Evolutionary conservation across 306 rosid genomes (phyloP).

Genomic region (Pueraria montana): DNA sequence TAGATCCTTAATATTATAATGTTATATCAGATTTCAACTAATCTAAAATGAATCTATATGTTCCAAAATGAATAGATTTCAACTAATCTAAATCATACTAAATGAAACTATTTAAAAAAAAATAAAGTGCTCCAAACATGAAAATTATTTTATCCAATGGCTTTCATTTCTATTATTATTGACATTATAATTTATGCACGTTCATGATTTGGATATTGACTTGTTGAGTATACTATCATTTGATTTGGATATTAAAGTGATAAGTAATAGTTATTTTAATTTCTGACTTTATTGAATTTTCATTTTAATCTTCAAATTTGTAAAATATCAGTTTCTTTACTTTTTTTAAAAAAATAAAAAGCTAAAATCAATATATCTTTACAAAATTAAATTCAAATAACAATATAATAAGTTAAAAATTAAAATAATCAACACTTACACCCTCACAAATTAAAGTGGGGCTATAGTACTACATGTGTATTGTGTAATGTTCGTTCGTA

Average conservation of each 20-base stretch:
- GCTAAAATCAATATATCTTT: not conserved
- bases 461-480: not conserved
- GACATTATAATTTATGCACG: not conserved
- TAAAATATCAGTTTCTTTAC: not conserved
- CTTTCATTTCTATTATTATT: not conserved
- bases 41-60: too few species aligned
- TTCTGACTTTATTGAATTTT: not conserved
- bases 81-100: not conserved
- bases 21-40: too few species aligned
- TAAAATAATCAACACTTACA: not conserved
- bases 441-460: not conserved
- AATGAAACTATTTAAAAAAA: not conserved
- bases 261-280: not conserved
- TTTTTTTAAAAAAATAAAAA: not conserved
- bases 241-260: not conserved
- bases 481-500: not conserved
- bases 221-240: not conserved
- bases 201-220: not conserved
- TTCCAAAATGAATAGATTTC: too few species aligned
- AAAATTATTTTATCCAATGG: not conserved
- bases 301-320: not conserved
- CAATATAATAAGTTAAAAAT: not conserved
- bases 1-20: too few species aligned
- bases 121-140: not conserved
- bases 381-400: not conserved